Evolutionary conservation across 2,329 filamentous ascomycete genomes (phyloP), one percentile per base, ranked within the genome.

Genomic region (Epichloe typhina): DNA sequence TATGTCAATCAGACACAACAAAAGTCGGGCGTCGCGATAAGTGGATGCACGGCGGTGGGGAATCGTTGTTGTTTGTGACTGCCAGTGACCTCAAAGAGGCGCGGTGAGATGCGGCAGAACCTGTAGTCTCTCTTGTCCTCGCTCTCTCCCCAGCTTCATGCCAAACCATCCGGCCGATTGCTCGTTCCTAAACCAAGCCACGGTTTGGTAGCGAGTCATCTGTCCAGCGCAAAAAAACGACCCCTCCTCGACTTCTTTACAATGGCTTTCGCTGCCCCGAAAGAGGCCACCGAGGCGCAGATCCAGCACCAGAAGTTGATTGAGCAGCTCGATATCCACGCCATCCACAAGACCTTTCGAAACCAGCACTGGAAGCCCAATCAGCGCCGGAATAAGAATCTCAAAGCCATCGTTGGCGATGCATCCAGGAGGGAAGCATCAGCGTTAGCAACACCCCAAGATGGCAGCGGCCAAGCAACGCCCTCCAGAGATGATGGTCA

Each of bases 381-480:
- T 57, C 85, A 90, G 68, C 89, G 93, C 48, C 88, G 93, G 68
- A 98, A 98, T 79, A 98, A 98, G 75, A 97, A 95, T 68, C 84
- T 97, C 69, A 97, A 97, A 69, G 88, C 95, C 60, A 93, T 98
- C 55, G 77, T 98, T 54, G 86, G 88, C 53, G 93, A 98, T 62
- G 87, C 86, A 12, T 81, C 86, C 21, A 84, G 88, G 59, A 88
- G 86, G 86, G 91, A 97, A 72, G 88, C 88, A n/a, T 95, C 89
- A 3, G 77, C 87, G 37, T 75, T 90, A 62, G 88, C 85, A 15
- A 95, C 80, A 1, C 77, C 88, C 0, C 84, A 87, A 64, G 86
- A 88, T 65, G 64, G 70, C 58, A 90, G 85, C 62, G 89, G 89
- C 57, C 76, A 81, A 49, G 87, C 79, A 6, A 94, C 90, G 1